phyloP scores from a whole-genome alignment of 495 filamentous ascomycete genomes.

The Eremomyces bilateralis region DNA sequence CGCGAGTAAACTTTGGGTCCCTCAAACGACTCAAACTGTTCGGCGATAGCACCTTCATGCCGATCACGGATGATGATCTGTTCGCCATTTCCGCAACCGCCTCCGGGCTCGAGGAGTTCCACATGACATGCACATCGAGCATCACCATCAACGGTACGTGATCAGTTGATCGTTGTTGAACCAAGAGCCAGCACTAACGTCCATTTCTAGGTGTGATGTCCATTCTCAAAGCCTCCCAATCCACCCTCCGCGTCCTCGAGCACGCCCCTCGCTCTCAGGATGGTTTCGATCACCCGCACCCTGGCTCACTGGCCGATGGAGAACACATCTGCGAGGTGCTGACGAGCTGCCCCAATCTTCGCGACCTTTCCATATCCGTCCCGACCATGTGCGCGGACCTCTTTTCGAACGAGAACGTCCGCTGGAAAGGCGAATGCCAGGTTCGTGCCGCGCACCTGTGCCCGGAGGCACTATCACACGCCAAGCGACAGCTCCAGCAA shows the following conservation, averaged over 20 bases:
- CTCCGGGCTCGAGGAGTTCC: slow-evolving; percentile 26
- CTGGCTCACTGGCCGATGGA: slow-evolving; percentile 21
- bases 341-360: slow-evolving; percentile 22
- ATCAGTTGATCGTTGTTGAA: background rate
- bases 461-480: slow-evolving; percentile 8
- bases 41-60: slow-evolving; percentile 29
- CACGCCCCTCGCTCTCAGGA: slow-evolving; percentile 27
- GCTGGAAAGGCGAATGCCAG: slow-evolving; percentile 27
- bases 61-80: slow-evolving; percentile 27
- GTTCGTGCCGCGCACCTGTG: slow-evolving; percentile 26
- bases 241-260: slow-evolving; percentile 28
- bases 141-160: slow-evolving; percentile 21
- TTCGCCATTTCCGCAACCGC: slow-evolving; percentile 27
- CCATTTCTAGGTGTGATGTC: slow-evolving; percentile 25
- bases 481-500: no score
- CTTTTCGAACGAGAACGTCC: slow-evolving; percentile 22
- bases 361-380: slow-evolving; percentile 26
- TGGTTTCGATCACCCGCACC: slow-evolving; percentile 27
- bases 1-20: slow-evolving; percentile 21
- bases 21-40: slow-evolving; percentile 29
- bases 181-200: background rate
- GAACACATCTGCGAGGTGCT: slow-evolving; percentile 27
- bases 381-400: slow-evolving; percentile 26
- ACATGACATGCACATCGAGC: slow-evolving; percentile 28
- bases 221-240: slow-evolving; percentile 23